Percentiles rank a stretch among this genome's conserved stretches.
Conservation (phyloP, 257 asterid species). For the Ophiorrhiza pumila region DNA sequence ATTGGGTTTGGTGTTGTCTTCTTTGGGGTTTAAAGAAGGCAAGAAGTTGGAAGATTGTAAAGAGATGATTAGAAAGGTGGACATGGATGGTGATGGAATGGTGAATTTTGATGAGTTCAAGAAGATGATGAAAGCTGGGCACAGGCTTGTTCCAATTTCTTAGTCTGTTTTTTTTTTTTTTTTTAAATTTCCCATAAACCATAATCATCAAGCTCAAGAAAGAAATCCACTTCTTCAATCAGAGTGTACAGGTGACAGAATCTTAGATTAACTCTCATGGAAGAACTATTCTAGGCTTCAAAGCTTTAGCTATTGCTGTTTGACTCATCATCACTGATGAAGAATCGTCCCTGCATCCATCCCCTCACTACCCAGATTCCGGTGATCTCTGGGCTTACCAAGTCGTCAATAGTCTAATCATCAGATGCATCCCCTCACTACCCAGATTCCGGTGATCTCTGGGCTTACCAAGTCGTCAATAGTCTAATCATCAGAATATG, state of each 20-base stretch:
- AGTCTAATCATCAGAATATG: background rate
- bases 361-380: background rate
- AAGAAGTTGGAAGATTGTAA: conserved; percentile 56
- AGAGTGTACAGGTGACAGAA: conserved; percentile 13
- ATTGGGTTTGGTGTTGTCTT: conserved; percentile 57
- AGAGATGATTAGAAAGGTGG: conserved; percentile 77
- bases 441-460: background rate
- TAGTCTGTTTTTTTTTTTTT: conserved; percentile 15
- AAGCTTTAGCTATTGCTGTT: background rate
- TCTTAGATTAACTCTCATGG: background rate
- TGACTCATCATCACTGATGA: background rate
- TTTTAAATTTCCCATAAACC: background rate
- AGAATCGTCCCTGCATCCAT: background rate
- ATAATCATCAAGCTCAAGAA: background rate
- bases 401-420: background rate
- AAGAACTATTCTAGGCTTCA: background rate
- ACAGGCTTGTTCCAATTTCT: conserved; percentile 38
- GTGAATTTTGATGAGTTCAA: conserved; percentile 72
- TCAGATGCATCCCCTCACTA: background rate
- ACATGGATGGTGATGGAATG: conserved; percentile 89
- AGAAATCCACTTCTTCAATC: background rate
- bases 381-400: too few relatives aligned
- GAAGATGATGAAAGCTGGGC: conserved; percentile 67
- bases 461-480: background rate
- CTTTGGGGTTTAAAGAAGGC: conserved; percentile 65